Evolutionary conservation across 106 monocot genomes (phyloP).

Genomic region (Allium cepa): DNA sequence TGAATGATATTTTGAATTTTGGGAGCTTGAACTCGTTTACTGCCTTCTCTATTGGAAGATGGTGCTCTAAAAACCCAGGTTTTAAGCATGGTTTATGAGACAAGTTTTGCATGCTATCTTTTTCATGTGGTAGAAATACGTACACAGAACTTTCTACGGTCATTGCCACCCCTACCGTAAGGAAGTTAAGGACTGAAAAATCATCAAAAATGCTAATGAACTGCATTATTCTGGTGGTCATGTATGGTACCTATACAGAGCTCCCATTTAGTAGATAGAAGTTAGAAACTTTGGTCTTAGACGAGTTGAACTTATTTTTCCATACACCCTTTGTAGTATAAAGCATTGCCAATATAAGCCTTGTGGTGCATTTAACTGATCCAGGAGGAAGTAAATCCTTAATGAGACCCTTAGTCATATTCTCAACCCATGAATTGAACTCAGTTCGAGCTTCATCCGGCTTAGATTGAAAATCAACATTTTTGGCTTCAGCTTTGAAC

Average conservation of each 20-base stretch:
- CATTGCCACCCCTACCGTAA: background rate
- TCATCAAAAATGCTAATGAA: conserved; percentile 3
- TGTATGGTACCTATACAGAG: conserved; percentile 17
- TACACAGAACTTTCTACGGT: conserved; percentile 16
- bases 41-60: background rate
- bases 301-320: conserved; percentile 14
- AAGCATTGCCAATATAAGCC: conserved; percentile 19
- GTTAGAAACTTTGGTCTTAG: background rate
- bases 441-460: background rate
- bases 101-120: background rate
- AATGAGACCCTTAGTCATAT: conserved; percentile 8
- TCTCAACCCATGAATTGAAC: conserved; percentile 19
- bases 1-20: conserved; percentile 21
- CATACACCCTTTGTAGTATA: conserved; percentile 31
- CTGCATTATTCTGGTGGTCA: conserved; percentile 10
- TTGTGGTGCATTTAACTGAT: background rate
- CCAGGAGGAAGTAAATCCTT: conserved; percentile 14
- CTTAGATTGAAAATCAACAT: no score
- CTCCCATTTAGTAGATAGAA: conserved; percentile 19
- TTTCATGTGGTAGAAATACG: conserved; percentile 20
- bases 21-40: conserved; percentile 23
- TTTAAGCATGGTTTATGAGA: background rate
- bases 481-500: no score
- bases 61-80: conserved; percentile 11
- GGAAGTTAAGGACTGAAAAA: conserved; percentile 25